Percentiles rank a stretch among this genome's conserved stretches.
Evolutionary conservation across 2,329 filamentous ascomycete genomes (phyloP).

Genomic region (Sarocladiaceae sp.): DNA sequence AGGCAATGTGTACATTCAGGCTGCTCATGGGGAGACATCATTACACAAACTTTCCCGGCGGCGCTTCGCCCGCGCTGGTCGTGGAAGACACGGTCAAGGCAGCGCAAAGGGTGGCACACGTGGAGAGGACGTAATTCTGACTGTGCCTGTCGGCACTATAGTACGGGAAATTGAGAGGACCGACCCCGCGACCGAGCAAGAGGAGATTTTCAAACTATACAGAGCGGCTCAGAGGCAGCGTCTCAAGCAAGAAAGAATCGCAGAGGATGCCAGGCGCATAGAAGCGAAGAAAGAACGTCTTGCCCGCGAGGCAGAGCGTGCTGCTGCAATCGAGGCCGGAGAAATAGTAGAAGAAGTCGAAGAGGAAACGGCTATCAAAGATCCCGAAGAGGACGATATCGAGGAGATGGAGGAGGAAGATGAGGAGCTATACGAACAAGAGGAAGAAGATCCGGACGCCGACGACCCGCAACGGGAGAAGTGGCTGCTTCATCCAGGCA

Average conservation of each 20-base stretch:
- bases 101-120: slow-evolving; percentile 69
- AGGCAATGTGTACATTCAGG: slow-evolving; percentile 92
- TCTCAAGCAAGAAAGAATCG: slow-evolving; percentile 24
- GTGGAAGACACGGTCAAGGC: slow-evolving; percentile 75
- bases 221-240: slow-evolving; percentile 27
- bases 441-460: slow-evolving; percentile 35
- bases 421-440: slow-evolving; percentile 16
- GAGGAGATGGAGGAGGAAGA: slow-evolving; percentile 13
- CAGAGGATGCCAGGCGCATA: slow-evolving; percentile 28
- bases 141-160: slow-evolving; percentile 89
- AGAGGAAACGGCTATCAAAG: slow-evolving; percentile 15
- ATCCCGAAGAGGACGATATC: slow-evolving; percentile 16
- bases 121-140: slow-evolving; percentile 82
- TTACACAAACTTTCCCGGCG: slow-evolving; percentile 84
- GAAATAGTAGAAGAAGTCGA: slow-evolving; percentile 20
- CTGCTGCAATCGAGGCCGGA: slow-evolving; percentile 9
- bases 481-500: slow-evolving; percentile 83
- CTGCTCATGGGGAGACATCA: slow-evolving; percentile 84
- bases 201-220: slow-evolving; percentile 28
- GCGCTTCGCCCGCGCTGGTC: slow-evolving; percentile 68
- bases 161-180: slow-evolving; percentile 75
- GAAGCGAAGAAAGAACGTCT: slow-evolving; percentile 10
- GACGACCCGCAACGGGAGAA: slow-evolving; percentile 56
- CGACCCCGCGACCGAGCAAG: slow-evolving; percentile 72
- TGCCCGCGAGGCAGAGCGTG: slow-evolving; percentile 11